Conservation (phyloP, 352 stramenopile species). For the Phytophthora crassamura region DNA sequence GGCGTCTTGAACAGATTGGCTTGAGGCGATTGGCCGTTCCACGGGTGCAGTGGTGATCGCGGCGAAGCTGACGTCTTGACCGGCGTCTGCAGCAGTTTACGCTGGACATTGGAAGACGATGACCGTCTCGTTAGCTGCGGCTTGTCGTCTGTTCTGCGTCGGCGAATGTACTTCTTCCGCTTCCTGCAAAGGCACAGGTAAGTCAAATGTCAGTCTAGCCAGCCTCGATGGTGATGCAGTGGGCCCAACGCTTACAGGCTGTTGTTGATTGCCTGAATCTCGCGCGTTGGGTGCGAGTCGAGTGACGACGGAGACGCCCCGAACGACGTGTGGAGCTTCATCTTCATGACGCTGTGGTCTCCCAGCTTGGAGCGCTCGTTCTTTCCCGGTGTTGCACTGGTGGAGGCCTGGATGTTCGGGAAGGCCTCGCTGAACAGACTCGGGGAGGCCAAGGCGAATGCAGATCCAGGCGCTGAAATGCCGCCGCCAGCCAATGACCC, state of each 20-base stretch:
- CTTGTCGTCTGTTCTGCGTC: conserved; percentile 65
- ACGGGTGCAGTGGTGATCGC: conserved; percentile 47
- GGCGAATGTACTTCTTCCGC: conserved; percentile 60
- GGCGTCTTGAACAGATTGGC: conserved; percentile 31
- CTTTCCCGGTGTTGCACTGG: conserved; percentile 70
- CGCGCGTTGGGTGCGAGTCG: conserved; percentile 54
- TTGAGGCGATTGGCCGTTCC: conserved; percentile 46
- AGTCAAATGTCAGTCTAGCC: conserved; percentile 8
- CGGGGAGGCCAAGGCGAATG: conserved; percentile 29
- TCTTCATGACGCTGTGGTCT: conserved; percentile 72
- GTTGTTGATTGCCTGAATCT: conserved; percentile 88
- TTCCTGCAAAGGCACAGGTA: conserved; percentile 42
- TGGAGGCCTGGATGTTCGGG: conserved; percentile 83
- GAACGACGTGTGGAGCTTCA: conserved; percentile 77
- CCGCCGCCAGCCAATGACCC: conserved; percentile 29
- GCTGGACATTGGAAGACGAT: conserved; percentile 54
- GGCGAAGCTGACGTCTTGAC: conserved; percentile 44
- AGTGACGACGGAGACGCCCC: conserved; percentile 42
- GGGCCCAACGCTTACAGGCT: conserved; percentile 73
- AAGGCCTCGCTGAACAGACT: conserved; percentile 60
- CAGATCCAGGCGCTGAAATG: conserved; percentile 46
- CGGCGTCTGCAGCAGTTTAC: conserved; percentile 80
- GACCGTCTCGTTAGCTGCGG: conserved; percentile 26
- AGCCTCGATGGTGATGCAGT: too few relatives aligned
- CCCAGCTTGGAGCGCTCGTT: conserved; percentile 69